Base-by-base conservation (phyloP, 768 basidiomycete genomes). In the Lactarius pseudohatsudake region DNA sequence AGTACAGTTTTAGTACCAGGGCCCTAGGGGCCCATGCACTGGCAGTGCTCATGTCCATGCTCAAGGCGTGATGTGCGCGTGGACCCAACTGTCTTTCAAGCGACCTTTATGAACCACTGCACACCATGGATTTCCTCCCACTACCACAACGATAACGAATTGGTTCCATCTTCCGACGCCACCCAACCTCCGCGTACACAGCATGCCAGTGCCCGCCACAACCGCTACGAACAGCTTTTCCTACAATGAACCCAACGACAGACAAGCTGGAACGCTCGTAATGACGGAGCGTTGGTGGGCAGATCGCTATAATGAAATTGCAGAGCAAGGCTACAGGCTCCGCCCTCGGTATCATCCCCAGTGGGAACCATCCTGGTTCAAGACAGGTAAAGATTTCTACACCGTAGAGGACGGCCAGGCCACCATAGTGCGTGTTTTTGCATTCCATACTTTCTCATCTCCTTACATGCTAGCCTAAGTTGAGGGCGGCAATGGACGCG, bases 401-500 rank as follows among this genome's bases (percentile, higher is more conserved):
- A 30, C 50, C 1, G 61, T 56, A 41, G 66, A 67, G 13, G 66
- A 67, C 36, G 66, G 66, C 0, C 66, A 67, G 38, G 47, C 66
- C 0, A 63, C 66, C 0, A 67, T 67, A 41, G 66, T 67, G 32
- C 28, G 66, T 62, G 18, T 28, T 28, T 0, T 16, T 30, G 10
- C 15, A 6, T 47, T 61, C 8, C 0, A 11, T 62, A n/a, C 0
- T 38, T 43, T 18, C 6, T 6, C 18, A 15, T 16, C 36, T 50
- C 30, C 28, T 45, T 30, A 57, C 38, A 41, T 15, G 4, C 64
- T 43, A 1, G 4, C 20, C 10, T 36, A 4, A 69, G 68, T 55
- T 60, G 60, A 58, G 64, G 15, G 64, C 65, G 18, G 53, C 45
- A 22, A 69, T 69, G 60, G 68, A 69, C 6, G 68, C 68, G 0